phyloP scores from a whole-genome alignment of 1,284 basidiomycete genomes.

The Pseudozyma tsukubaensis region DNA sequence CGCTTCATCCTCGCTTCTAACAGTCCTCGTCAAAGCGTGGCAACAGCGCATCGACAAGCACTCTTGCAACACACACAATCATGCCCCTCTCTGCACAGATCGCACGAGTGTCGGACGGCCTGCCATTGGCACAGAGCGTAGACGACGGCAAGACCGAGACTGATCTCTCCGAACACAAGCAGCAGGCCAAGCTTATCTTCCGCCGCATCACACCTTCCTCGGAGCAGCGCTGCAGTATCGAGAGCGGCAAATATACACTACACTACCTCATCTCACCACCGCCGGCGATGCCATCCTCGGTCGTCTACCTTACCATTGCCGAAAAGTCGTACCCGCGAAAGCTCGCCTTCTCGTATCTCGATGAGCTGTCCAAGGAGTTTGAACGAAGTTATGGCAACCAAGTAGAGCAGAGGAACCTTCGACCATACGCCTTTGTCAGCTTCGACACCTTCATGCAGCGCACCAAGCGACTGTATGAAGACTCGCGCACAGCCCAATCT shows the following conservation, averaged over 20 bases:
- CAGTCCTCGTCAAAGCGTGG: no score
- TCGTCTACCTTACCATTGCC: constrained; percentile 93
- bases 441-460: constrained; percentile 97
- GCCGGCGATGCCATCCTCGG: constrained; percentile 69
- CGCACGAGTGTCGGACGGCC: constrained; percentile 61
- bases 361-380: constrained; percentile 97
- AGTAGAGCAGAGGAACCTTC: constrained; percentile 60
- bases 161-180: constrained; percentile 94
- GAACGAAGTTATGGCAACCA: constrained; percentile 68
- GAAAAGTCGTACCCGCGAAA: constrained; percentile 98
- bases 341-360: constrained; percentile 95
- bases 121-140: constrained; percentile 66
- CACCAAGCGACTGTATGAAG: constrained; percentile 92
- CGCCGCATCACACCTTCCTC: constrained; percentile 86
- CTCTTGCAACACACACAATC: no score
- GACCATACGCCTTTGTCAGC: constrained; percentile 66
- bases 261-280: constrained; percentile 87
- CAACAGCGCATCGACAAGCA: no score
- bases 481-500: constrained; percentile 86
- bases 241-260: constrained; percentile 90
- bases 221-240: constrained; percentile 95
- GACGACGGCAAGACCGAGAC: constrained; percentile 81
- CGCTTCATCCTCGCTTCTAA: no score
- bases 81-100: constrained; percentile 68
- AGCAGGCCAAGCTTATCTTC: constrained; percentile 96